Evolutionary conservation across 495 filamentous ascomycete species (phyloP).

Genomic region (Margaritispora aquatica): DNA sequence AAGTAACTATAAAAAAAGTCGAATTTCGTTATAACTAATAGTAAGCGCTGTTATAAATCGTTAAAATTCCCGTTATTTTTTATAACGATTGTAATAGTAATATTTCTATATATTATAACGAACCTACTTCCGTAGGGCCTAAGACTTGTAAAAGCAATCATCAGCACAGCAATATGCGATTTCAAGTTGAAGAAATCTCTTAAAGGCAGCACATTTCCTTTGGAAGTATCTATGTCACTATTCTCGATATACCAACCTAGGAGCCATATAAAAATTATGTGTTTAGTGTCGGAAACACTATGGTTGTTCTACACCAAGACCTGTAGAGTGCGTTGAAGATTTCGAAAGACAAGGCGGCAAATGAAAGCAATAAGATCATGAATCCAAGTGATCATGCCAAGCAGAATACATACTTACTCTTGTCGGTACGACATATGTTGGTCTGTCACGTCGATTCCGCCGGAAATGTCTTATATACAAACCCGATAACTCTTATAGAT

Average conservation of each 20-base stretch:
- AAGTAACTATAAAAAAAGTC: too few relatives aligned
- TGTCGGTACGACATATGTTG: slow-evolving; percentile 14
- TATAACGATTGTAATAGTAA: too few relatives aligned
- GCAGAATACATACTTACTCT: slow-evolving; percentile 7
- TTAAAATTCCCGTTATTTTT: too few relatives aligned
- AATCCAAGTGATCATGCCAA: background rate
- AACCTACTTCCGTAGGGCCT: too few relatives aligned
- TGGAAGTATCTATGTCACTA: slow-evolving; percentile 1
- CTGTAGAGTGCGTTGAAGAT: background rate
- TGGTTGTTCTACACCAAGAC: slow-evolving; percentile 1
- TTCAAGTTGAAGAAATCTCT: slow-evolving; percentile 6
- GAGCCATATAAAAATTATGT: background rate
- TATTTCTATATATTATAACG: too few relatives aligned
- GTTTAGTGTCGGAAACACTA: slow-evolving; percentile 1
- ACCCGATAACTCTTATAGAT: slow-evolving; percentile 4
- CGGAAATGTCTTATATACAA: background rate
- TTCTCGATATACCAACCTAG: slow-evolving; percentile 10
- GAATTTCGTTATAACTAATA: too few relatives aligned
- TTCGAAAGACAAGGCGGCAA: background rate
- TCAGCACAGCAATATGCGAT: slow-evolving; percentile 9
- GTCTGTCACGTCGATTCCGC: slow-evolving; percentile 3
- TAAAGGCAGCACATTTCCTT: background rate
- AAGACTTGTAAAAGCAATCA: slow-evolving; percentile 7
- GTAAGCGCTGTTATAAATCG: too few relatives aligned
- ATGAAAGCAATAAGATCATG: background rate